phyloP scores from a whole-genome alignment of 78 protist genomes.

The Dictyostelium discoideum region dicty_2.7 NC_007088.5:6797501-6798000 shows the following conservation, averaged over 20 bases:
- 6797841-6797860: background rate
- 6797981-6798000: background rate
- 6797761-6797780: background rate
- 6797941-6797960: background rate
- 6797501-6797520: background rate
- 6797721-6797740: slow-evolving; percentile 23
- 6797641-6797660: background rate
- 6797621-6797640: slow-evolving; percentile 41
- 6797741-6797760: background rate
- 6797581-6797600: slow-evolving; percentile 24
- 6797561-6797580: slow-evolving; percentile 54
- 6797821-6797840: slow-evolving; percentile 22
- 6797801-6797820: background rate
- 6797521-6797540: slow-evolving; percentile 38
- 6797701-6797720: slow-evolving; percentile 68
- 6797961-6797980: background rate
- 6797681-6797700: slow-evolving; percentile 21
- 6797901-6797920: slow-evolving; percentile 46
- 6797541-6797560: slow-evolving; percentile 16
- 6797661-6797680: slow-evolving; percentile 37
- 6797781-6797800: slow-evolving; percentile 13
- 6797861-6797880: background rate
- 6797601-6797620: background rate
- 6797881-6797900: slow-evolving; percentile 35
- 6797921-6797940: slow-evolving; percentile 7